Evolutionary conservation across 345 rosid genomes (phyloP), one percentile per base, ranked within the genome.

Genomic region (Trapa incisa): DNA sequence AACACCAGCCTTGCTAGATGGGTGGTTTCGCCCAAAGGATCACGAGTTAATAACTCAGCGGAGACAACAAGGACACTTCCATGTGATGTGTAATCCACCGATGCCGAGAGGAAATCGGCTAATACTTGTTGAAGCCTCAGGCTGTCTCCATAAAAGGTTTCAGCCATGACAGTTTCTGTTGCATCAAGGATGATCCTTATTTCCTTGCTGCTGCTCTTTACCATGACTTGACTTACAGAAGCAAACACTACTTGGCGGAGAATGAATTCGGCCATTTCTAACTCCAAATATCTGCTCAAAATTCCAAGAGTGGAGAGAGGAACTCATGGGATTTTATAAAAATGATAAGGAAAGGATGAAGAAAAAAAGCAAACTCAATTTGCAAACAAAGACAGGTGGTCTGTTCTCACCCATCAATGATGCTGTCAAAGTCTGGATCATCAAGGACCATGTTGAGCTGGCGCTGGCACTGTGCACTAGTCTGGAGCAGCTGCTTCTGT

Each of bases 91-190:
- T 70, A 84, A 75, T 80, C 80, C 41, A 87, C 82, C 36, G 96
- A 82, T 72, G 76, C 65, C 48, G 72, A 42, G 79, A 93, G 77
- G 87, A 88, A 87, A 80, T 87, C 88, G 47, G 92, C 86, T 50
- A 90, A 71, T 48, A 87, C 82, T 73, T 90, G 94, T 72, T 90
- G 96, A 79, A 93, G 87, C 80, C 98, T 84, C 47, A 85, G 78
- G 75, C 89, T 82, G 73, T 93, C 96, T 67, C 94, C 98, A 69
- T 83, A 92, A 6, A 88, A 77, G 54, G 84, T 84, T 61, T 82
- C 83, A 37, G 43, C 64, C 86, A 79, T 80, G 57, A 79, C 73
- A 67, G 77, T 85, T 70, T 85, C 92, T 71, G 74, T 66, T 0
- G 81, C 80, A 47, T 89, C 88, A 65, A 84, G 85, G 68, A 79